Evolutionary conservation across 768 basidiomycete genomes (phyloP), one percentile per base, ranked within the genome.

Genomic region (Paxillus involutus): DNA sequence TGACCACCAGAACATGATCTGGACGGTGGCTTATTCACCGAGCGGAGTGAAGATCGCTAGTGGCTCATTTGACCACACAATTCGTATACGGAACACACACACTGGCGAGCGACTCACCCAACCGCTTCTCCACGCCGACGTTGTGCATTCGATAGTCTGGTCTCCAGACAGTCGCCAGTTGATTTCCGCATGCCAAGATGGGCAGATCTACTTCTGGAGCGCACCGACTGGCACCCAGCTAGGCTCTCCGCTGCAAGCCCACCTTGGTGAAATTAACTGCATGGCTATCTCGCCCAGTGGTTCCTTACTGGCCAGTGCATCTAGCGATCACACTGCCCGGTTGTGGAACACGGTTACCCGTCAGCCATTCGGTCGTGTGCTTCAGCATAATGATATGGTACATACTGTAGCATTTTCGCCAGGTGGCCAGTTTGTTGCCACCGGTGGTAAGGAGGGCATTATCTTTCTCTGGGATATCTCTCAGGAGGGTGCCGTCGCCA

Each of bases 1-100:
- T 13, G 36, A 41, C 19, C 16, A 50, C 12, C 21, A 16, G 6
- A 13, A 42, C 14, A 5, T 2, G 35, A 39, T 42, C 7, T 21
- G 17, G 14, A 17, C 12, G 8, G 75, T 78, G 43, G 59, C 66
- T 54, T 73, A 77, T 53, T 77, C 77, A 3, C 76, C 75, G 21
- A 74, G 80, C 60, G 75, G 75, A 6, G 68, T 67, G 37, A 67
- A 73, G 46, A 62, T 83, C 37, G 59, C 52, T 4, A 40, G 46
- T 21, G 57, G 57, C 4, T 58, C 47, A 29, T n/a, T 32, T 72
- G 75, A 5, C 71, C 17, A 17, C n/a, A 40, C 49, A 26, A 12
- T 33, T 33, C 39, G 49, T 8, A 32, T 49, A 37, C 41, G 49
- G 48, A 13, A 32, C 24, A 12, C n/a, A n/a, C 7, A 21, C n/a